Evolutionary conservation across 345 rosid genomes (phyloP), one percentile per base, ranked within the genome.

Genomic region (Firmiana major): DNA sequence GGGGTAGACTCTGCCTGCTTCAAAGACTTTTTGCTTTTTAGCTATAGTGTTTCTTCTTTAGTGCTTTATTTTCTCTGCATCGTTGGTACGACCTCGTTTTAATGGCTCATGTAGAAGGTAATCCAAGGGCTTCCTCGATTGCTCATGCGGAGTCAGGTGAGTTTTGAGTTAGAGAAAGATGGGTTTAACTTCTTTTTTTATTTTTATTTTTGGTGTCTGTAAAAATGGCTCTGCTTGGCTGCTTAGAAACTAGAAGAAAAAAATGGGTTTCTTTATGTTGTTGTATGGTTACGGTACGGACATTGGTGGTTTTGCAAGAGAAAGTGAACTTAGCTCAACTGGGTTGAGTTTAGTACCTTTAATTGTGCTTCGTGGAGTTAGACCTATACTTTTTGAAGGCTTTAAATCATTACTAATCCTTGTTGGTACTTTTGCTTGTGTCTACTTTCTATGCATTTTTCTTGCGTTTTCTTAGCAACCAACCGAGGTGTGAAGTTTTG

Each of bases 81-180:
- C 57, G 5, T 54, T 2, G 16, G 31, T 58, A 63, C 54, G 21
- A 17, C 54, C 45, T 62, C 63, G 40, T 63, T 71, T 81, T 77
- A 79, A 89, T 89, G 92, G 92, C 85, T 73, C 83, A 81, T 84
- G 82, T 31, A 24, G 89, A 83, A 49, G 83, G 65, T 77, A 78
- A 67, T 83, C 70, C 80, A 73, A 73, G 82, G 73, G 85, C 74
- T 38, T 80, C 85, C 5, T 83, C 83, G 36, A 58, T 65, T 58
- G 78, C 81, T 64, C 75, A 38, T 57, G 80, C 19, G 16, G 77
- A 72, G 43, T 67, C 80, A 77, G 91, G 94, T 88, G 67, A 83
- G 82, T 45, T 22, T 36, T 68, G 12, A 43, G 54, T 22, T 9
- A 15, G 36, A 34, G 26, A 71, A 49, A 53, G 8, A 36, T 9